Conservation (phyloP, 2,329 filamentous ascomycete genomes). For the Fusarium duplospermum region DNA sequence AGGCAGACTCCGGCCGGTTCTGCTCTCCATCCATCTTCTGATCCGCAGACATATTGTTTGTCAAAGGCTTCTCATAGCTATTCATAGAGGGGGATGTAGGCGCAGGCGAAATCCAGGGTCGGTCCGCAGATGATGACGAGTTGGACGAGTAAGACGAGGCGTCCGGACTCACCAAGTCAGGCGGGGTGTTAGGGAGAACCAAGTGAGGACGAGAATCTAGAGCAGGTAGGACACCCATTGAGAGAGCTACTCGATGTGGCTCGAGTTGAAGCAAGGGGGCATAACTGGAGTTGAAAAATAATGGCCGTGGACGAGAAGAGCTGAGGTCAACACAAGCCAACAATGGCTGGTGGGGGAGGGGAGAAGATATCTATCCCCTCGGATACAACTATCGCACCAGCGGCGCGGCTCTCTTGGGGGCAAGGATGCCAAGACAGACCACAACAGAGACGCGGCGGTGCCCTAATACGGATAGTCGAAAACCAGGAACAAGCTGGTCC, state of each 20-base stretch:
- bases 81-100: constrained; percentile 67
- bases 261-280: constrained; percentile 41
- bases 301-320: constrained; percentile 27
- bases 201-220: constrained; percentile 63
- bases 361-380: constrained; percentile 44
- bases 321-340: constrained; percentile 30
- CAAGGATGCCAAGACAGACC: constrained; percentile 42
- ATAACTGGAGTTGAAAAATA: constrained; percentile 36
- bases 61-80: constrained; percentile 64
- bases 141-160: constrained; percentile 61
- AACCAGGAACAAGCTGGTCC: constrained; percentile 44
- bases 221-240: constrained; percentile 68
- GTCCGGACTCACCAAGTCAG: constrained; percentile 64
- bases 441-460: constrained; percentile 42
- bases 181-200: constrained; percentile 65
- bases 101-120: constrained; percentile 56
- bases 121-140: constrained; percentile 57
- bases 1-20: constrained; percentile 50
- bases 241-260: constrained; percentile 49
- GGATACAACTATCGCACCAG: constrained; percentile 44
- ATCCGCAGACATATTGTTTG: constrained; percentile 56
- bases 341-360: constrained; percentile 33
- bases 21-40: constrained; percentile 53
- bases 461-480: constrained; percentile 43
- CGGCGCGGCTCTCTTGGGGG: constrained; percentile 39